Evolutionary conservation across 495 filamentous ascomycete species (phyloP), one percentile per base, ranked within the genome.

Genomic region (Physcia stellaris): DNA sequence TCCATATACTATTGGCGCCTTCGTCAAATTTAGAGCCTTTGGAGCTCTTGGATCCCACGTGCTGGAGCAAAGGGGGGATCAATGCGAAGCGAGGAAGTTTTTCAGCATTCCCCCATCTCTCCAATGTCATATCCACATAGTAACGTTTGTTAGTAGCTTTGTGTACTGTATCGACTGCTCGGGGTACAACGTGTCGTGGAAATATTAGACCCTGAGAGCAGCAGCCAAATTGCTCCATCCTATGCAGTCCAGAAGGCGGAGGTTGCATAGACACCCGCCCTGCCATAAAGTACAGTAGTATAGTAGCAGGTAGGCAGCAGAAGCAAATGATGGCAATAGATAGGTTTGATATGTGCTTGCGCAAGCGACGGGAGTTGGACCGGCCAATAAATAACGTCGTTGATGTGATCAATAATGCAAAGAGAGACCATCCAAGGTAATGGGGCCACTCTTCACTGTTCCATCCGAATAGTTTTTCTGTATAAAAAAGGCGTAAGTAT

Each of bases 401-500:
- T 4, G 49, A 41, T 6, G 49, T 24, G 12, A 56, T 35, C 16
- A 38, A 20, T 2, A 53, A 35, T 10, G 55, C 24, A 9, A 50
- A 36, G 4, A 64, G 23, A 19, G 58, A 61, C 33, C 50, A 61
- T 7, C 43, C 39, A 6, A 65, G 40, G 29, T 72, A 69, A 7
- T 41, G 40, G 15, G 36, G 52, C 65, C 63, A 70, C 35, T 68
- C 56, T 39, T 73, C 67, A 12, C 51, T 59, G 43, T 72, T 72
- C 70, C 69, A 75, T 16, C 70, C 70, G 11, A 70, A 57, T 18
- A 66, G 62, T 30, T 63, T 58, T 47, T 73, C 70, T 4, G 66
- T 70, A 48, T 73, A 71, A 52, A 78, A 78, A 3, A 76, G 56
- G 2, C 71, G 65, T 15, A 78, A 54, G 40, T 74, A 76, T 2